These are phyloP conservation scores for Hammondia hammondi DNA, from an alignment of 169 alveolate genomes.

Conservation along the genomic window DNA sequence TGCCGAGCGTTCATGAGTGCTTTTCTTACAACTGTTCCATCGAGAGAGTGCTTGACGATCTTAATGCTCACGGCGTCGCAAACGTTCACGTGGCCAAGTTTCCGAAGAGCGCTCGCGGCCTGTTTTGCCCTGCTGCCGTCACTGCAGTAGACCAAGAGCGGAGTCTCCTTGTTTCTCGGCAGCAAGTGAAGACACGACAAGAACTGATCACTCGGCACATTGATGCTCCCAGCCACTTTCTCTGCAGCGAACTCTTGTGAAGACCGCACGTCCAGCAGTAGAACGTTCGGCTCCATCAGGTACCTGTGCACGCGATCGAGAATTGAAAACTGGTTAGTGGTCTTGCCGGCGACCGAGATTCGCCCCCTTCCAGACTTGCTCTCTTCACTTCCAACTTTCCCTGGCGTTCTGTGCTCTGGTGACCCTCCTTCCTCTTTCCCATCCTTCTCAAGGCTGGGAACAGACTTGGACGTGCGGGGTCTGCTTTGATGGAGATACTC, in stretches of 20 bases:
- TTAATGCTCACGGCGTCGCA: constrained; percentile 37
- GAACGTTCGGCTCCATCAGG: constrained; percentile 19
- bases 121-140: constrained; percentile 29
- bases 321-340: neutral
- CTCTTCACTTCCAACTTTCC: neutral
- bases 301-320: constrained; percentile 13
- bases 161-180: constrained; percentile 29
- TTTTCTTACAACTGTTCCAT: constrained; percentile 37
- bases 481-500: constrained; percentile 8
- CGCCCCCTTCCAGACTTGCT: neutral
- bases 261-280: constrained; percentile 18
- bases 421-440: neutral
- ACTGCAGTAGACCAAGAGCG: constrained; percentile 25
- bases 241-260: constrained; percentile 25
- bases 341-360: neutral
- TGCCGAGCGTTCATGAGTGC: neutral
- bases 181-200: constrained; percentile 3
- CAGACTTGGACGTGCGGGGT: neutral
- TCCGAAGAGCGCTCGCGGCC: constrained; percentile 33
- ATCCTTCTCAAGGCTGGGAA: neutral
- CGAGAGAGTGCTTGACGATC: constrained; percentile 24
- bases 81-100: constrained; percentile 23
- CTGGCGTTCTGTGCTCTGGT: neutral
- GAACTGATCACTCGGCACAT: constrained; percentile 3
- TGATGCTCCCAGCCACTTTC: constrained; percentile 14